These are phyloP conservation scores for Lanmaoa rubissima DNA, from an alignment of 768 basidiomycete species.

Conservation along the genomic window DNA sequence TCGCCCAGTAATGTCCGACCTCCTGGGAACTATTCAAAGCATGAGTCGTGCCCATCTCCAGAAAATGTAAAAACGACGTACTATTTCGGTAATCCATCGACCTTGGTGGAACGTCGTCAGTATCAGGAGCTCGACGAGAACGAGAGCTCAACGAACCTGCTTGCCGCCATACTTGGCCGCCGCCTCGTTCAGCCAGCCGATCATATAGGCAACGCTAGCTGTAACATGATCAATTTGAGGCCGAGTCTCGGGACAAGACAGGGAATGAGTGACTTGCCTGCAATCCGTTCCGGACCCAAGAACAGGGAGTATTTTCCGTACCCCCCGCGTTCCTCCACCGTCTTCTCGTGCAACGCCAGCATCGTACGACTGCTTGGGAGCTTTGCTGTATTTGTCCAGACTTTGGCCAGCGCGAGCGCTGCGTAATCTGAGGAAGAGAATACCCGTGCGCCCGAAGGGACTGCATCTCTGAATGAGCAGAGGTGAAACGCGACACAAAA, in stretches of 20 bases:
- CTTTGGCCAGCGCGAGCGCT: slow-evolving; percentile 12
- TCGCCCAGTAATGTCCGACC: too few relatives aligned
- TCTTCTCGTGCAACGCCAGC: neutral
- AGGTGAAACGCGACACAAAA: neutral
- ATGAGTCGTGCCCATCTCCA: too few relatives aligned
- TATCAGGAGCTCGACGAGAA: neutral
- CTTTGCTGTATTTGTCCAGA: slow-evolving; percentile 15
- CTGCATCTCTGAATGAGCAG: neutral
- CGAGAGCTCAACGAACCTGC: slow-evolving; percentile 5
- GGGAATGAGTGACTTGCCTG: neutral
- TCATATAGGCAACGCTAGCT: neutral
- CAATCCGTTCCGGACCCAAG: neutral
- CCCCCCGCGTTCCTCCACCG: slow-evolving; percentile 10
- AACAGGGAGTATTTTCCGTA: slow-evolving; percentile 7
- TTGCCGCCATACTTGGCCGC: slow-evolving; percentile 17
- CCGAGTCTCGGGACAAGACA: neutral
- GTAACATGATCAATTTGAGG: neutral
- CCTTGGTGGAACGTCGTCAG: neutral
- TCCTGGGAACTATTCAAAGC: too few relatives aligned
- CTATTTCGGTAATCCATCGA: neutral
- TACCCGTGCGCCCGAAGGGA: neutral
- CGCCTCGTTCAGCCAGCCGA: slow-evolving; percentile 14
- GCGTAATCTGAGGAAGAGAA: neutral
- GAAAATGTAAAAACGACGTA: too few relatives aligned
- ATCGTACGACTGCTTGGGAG: slow-evolving; percentile 2